Evolutionary conservation across 495 filamentous ascomycete genomes (phyloP).

Genomic region (Bacidia rubella): DNA sequence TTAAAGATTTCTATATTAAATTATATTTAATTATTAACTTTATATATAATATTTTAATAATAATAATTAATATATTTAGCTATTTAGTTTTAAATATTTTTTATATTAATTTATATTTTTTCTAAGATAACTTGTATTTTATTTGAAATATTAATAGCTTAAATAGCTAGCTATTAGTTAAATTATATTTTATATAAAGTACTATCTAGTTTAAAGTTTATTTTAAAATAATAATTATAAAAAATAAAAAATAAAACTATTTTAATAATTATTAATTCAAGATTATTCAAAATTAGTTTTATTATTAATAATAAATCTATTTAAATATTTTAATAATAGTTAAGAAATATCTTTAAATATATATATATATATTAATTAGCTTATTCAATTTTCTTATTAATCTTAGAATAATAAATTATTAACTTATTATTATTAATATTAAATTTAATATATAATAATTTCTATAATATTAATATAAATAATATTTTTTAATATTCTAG

Average conservation of each 20-base stretch:
- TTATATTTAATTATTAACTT: neutral
- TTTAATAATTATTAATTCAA: neutral
- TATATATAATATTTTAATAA: neutral
- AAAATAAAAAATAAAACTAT: slow-evolving; percentile 7
- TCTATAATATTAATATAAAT: slow-evolving; percentile 1
- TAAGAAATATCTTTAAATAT: neutral
- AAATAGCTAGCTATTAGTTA: neutral
- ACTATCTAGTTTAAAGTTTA: slow-evolving; percentile 4
- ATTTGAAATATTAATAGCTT: neutral
- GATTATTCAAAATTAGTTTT: neutral
- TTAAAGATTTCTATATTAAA: neutral
- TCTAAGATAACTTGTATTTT: neutral
- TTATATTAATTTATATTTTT: neutral
- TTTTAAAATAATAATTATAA: slow-evolving; percentile 2
- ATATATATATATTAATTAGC: neutral
- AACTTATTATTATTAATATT: neutral
- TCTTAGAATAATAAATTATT: neutral
- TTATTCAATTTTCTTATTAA: slow-evolving; percentile 1
- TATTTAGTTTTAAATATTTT: neutral
- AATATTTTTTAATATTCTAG: slow-evolving; percentile 5
- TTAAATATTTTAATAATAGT: slow-evolving; percentile 3
- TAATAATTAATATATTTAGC: neutral
- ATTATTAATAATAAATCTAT: neutral
- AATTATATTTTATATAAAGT: neutral
- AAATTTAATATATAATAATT: neutral